phyloP scores from a whole-genome alignment of 495 filamentous ascomycete species.

The Penicillium samsonianum region DNA sequence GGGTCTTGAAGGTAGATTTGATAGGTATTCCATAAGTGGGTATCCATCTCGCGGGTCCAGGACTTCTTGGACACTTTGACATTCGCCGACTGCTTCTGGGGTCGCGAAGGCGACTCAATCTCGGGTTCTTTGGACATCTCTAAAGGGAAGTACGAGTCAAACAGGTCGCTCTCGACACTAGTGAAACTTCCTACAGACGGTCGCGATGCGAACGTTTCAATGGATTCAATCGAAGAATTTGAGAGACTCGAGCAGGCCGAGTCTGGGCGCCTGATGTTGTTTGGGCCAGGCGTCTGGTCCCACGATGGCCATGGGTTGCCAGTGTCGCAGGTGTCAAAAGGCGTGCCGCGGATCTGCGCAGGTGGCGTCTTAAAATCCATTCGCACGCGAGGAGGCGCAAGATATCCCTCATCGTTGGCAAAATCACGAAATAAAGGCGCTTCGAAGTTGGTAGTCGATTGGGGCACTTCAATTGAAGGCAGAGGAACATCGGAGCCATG shows the following conservation, averaged over 20 bases:
- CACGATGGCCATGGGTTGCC: slow-evolving; percentile 32
- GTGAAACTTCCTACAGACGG: slow-evolving; percentile 67
- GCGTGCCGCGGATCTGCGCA: slow-evolving; percentile 51
- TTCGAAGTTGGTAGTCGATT: slow-evolving; percentile 22
- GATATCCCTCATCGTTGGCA: slow-evolving; percentile 47
- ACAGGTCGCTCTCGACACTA: slow-evolving; percentile 62
- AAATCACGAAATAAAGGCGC: slow-evolving; percentile 24
- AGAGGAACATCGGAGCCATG: slow-evolving; percentile 49
- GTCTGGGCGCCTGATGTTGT: slow-evolving; percentile 52
- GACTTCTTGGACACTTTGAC: slow-evolving; percentile 22
- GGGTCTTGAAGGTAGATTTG: slow-evolving; percentile 86
- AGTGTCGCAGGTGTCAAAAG: slow-evolving; percentile 31
- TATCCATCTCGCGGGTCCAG: slow-evolving; percentile 90
- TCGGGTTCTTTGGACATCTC: slow-evolving; percentile 41
- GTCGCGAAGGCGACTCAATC: slow-evolving; percentile 36
- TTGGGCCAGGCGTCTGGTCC: slow-evolving; percentile 36
- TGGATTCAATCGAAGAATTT: slow-evolving; percentile 69
- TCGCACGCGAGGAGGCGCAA: slow-evolving; percentile 50
- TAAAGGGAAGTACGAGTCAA: slow-evolving; percentile 56
- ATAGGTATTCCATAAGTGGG: slow-evolving; percentile 91
- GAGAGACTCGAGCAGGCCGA: slow-evolving; percentile 65
- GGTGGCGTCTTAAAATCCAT: slow-evolving; percentile 65
- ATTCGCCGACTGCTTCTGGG: slow-evolving; percentile 21
- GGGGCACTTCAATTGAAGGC: slow-evolving; percentile 62
- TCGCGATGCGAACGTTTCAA: slow-evolving; percentile 64